These are phyloP conservation scores for Cocos nucifera DNA, from an alignment of 176 grass and related monocot genomes.

Conservation along the genomic window DNA sequence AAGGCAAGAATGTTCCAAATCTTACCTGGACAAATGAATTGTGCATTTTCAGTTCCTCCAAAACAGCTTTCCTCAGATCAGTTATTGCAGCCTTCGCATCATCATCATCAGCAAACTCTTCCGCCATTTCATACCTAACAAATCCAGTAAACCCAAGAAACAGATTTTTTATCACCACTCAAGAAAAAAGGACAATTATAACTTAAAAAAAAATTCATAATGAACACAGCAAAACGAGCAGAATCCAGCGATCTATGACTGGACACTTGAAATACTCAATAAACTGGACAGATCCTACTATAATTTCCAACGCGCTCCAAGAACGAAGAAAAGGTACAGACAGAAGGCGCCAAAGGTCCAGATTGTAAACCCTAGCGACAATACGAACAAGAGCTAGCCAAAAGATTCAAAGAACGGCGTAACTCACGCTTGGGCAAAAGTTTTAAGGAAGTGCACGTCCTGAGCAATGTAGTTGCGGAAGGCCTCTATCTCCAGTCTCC, in stretches of 20 bases:
- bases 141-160: background rate
- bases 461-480: conserved; percentile 81
- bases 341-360: too few relatives aligned
- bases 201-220: too few relatives aligned
- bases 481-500: conserved; percentile 38
- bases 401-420: conserved; percentile 1
- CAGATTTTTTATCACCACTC: background rate
- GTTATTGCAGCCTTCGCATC: conserved; percentile 67
- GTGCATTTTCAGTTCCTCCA: conserved; percentile 64
- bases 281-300: too few relatives aligned
- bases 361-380: too few relatives aligned
- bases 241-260: too few relatives aligned
- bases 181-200: too few relatives aligned
- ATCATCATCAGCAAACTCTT: conserved; percentile 85
- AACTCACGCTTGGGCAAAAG: conserved; percentile 74
- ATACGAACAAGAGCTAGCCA: too few relatives aligned
- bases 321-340: too few relatives aligned
- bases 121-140: conserved; percentile 80
- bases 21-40: conserved; percentile 50
- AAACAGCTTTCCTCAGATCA: conserved; percentile 43
- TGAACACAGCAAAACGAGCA: too few relatives aligned
- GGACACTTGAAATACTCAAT: too few relatives aligned
- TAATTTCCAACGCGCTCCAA: too few relatives aligned
- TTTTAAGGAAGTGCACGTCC: conserved; percentile 73
- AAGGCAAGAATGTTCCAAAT: background rate